phyloP scores from a whole-genome alignment of 305 asterid genomes.

The Nicotiana rustica region DNA sequence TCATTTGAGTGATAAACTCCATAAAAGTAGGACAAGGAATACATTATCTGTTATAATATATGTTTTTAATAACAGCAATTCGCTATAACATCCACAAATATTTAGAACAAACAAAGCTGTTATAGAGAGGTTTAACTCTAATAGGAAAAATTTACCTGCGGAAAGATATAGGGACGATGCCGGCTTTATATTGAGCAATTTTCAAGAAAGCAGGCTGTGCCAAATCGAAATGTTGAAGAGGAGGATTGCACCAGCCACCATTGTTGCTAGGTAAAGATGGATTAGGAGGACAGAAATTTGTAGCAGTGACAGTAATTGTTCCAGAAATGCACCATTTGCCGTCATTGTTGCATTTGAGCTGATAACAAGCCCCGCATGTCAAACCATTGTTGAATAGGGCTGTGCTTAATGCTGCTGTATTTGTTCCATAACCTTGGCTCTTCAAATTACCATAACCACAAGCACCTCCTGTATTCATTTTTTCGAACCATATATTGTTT shows the following conservation, averaged over 20 bases:
- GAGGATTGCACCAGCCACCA: conserved; percentile 39
- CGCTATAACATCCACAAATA: too few species aligned
- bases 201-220: conserved; percentile 43
- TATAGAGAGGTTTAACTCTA: too few species aligned
- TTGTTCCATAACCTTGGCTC: conserved; percentile 32
- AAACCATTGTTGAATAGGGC: conserved; percentile 32
- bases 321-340: conserved; percentile 22
- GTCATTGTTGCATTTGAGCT: conserved; percentile 33
- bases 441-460: conserved; percentile 36
- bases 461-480: conserved; percentile 34
- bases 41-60: too few species aligned
- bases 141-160: conserved; percentile 48
- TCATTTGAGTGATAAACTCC: too few species aligned
- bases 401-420: conserved; percentile 36
- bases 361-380: conserved; percentile 38
- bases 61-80: too few species aligned
- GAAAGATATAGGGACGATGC: conserved; percentile 65
- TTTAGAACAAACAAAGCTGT: too few species aligned
- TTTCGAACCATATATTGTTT: background rate
- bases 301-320: conserved; percentile 31
- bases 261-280: conserved; percentile 27
- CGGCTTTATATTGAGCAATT: conserved; percentile 65
- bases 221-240: conserved; percentile 37
- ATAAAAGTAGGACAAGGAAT: too few species aligned
- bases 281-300: conserved; percentile 37